Base-by-base conservation (phyloP, 2,329 filamentous ascomycete genomes). In the Pseudogymnoascus sp. region DNA sequence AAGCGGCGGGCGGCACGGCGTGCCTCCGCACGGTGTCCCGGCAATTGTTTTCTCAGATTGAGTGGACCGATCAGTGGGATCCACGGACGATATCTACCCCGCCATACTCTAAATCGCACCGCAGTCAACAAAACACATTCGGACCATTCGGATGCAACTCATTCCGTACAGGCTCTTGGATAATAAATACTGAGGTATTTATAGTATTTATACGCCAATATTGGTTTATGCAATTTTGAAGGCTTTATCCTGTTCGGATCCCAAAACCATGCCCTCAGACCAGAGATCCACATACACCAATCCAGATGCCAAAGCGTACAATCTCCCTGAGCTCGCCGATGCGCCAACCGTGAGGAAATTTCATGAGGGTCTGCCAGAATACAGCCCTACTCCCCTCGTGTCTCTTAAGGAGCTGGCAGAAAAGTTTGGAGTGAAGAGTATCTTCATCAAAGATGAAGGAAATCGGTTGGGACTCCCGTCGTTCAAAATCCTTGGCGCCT, bases 401-500 rank as follows among this genome's bases (percentile, higher is more conserved):
- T 67, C 76, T 0, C 76, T 91, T 0, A 76, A 79, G 0, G 68
- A 74, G 0, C 66, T 91, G 0, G 87, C 88, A 0, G 67, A 75
- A 2, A 79, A 86, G 12, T 73, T 91, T 0, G 82, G 82, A 0
- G 75, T 90, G 9, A 74, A 75, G 0, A 75, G 79, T 4, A 77
- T 93, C 3, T 79, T 86, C 38, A 70, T 92, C 66, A 93, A 93
- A 70, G 84, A 92, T 68, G 89, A 93, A 72, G 85, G 83, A 28
- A 78, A 75, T 62, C 82, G 89, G 4, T 84, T 91, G 38, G 86
- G 86, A 0, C 78, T 93, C 1, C 88, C 88, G 0, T 82, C 89
- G 0, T 93, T 93, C 79, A 95, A 95, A 74, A 89, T 93, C 49
- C 81, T 93, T 0, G 90, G 90, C 18, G 89, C 90, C 0, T 89